phyloP scores from a whole-genome alignment of 1,284 basidiomycete genomes.

The Fistulina hepatica region DNA sequence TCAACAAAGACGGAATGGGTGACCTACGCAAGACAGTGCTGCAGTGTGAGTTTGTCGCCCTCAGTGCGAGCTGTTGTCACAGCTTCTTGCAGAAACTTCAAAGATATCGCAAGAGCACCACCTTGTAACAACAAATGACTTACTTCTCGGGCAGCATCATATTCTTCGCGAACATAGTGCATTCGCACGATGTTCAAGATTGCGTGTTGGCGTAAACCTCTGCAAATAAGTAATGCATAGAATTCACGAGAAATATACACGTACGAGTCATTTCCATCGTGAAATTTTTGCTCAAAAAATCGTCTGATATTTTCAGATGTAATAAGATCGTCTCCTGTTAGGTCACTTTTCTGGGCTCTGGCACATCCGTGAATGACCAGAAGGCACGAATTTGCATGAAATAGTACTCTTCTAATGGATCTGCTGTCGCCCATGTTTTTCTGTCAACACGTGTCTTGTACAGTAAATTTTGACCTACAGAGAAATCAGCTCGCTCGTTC shows the following conservation, averaged over 20 bases:
- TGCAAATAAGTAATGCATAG: slow-evolving; percentile 20
- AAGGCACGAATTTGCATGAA: slow-evolving; percentile 1
- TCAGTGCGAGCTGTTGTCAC: slow-evolving; percentile 61
- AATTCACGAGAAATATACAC: slow-evolving; percentile 18
- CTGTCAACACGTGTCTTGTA: slow-evolving; percentile 59
- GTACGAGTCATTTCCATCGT: slow-evolving; percentile 66
- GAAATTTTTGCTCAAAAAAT: slow-evolving; percentile 77
- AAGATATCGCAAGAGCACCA: slow-evolving; percentile 1
- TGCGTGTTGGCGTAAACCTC: slow-evolving; percentile 68
- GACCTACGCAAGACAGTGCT: slow-evolving; percentile 64
- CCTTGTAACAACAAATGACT: slow-evolving; percentile 2
- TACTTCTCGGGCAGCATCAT: slow-evolving; percentile 57
- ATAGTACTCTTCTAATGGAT: slow-evolving; percentile 47
- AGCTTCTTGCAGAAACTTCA: slow-evolving; percentile 60
- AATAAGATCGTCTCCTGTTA: slow-evolving; percentile 53
- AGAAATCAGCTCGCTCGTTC: neutral
- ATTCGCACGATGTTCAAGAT: slow-evolving; percentile 66
- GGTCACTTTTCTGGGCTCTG: slow-evolving; percentile 55
- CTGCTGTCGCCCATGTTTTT: slow-evolving; percentile 49
- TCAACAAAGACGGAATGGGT: neutral
- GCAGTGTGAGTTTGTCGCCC: slow-evolving; percentile 57
- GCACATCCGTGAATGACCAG: slow-evolving; percentile 4
- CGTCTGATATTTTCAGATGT: slow-evolving; percentile 60
- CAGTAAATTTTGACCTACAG: slow-evolving; percentile 40
- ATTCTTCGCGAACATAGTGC: slow-evolving; percentile 61